Base-by-base conservation (phyloP, 768 basidiomycete genomes). In the Mycena polygramma region DNA sequence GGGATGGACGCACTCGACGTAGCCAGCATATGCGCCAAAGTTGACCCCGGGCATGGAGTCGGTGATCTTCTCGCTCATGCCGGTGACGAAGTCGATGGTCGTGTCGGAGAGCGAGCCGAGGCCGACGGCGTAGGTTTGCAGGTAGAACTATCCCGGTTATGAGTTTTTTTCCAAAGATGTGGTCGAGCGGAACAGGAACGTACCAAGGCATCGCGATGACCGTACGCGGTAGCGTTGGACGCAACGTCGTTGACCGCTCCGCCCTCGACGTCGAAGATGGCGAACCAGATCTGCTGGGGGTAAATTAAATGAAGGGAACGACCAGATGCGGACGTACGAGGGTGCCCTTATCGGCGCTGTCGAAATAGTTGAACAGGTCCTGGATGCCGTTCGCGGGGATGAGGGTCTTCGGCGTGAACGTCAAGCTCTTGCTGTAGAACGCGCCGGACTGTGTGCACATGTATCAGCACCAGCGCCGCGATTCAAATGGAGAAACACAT, bases 21-120 rank as follows among this genome's bases (percentile, higher is more conserved):
- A 74, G 36, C 71, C 73, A 5, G 73, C 59, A 45, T 74, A 74
- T 1, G 70, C 73, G 17, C 73, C 73, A n/a, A 74, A 71, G 19
- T 43, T 4, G 15, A 55, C 55, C 2, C 70, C 73, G 24, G 73
- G 73, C 70, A 74, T 69, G 11, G 70, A 55, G 49, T 43, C 49
- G 4, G 63, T 69, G 9, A 74, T 41, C 7, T 48, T 48, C 20
- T 63, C 64, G 68, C 45, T 72, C 59, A 74, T 72, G 10, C 51
- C 57, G 15, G 43, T 37, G n/a, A 72, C 68, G 36, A 69, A 74
- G 22, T 53, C 57, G 30, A 36, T 61, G 13, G 68, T 69, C 11
- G 11, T 63, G 36, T 74, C 24, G 1, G 73, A 66, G 0, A 74
- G 41, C 4, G 58, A 17, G 22, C 53, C 54, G 26, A 71, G 19